Conservation (phyloP, 2,329 filamentous ascomycete genomes). For the Cytospora paraplurivora region DNA sequence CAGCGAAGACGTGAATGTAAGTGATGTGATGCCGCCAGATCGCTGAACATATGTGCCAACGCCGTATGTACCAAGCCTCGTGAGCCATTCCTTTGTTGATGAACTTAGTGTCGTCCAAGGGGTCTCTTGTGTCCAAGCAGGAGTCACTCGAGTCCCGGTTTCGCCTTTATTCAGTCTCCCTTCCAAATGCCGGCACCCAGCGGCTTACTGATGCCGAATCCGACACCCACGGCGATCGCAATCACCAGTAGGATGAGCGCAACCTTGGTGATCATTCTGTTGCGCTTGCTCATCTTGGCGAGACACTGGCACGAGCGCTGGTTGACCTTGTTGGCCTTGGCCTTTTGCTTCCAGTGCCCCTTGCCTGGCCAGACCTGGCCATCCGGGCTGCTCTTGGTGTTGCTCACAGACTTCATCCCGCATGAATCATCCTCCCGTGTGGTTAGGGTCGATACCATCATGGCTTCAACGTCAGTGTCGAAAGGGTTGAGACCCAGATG, state of each 20-base stretch:
- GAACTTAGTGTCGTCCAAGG: slow-evolving; percentile 4
- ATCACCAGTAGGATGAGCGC: slow-evolving; percentile 54
- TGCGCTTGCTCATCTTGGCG: slow-evolving; percentile 55
- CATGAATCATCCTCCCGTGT: slow-evolving; percentile 35
- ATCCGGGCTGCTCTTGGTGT: slow-evolving; percentile 46
- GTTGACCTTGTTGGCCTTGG: slow-evolving; percentile 57
- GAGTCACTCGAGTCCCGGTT: slow-evolving; percentile 7
- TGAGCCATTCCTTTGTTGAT: not conserved
- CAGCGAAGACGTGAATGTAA: not conserved
- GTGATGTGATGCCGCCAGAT: not conserved
- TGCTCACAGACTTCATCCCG: slow-evolving; percentile 41
- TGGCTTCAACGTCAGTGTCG: slow-evolving; percentile 60
- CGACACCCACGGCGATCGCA: slow-evolving; percentile 57
- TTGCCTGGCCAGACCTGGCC: slow-evolving; percentile 63
- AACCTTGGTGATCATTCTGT: slow-evolving; percentile 57
- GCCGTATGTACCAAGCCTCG: not conserved
- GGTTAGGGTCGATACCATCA: slow-evolving; percentile 43
- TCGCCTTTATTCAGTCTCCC: slow-evolving; percentile 35
- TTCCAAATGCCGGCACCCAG: slow-evolving; percentile 62
- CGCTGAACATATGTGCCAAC: not conserved
- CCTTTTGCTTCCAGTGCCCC: slow-evolving; percentile 62
- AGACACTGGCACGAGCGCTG: slow-evolving; percentile 55
- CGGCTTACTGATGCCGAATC: slow-evolving; percentile 63
- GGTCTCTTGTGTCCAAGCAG: not conserved
- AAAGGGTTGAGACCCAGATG: slow-evolving; percentile 51